Evolutionary conservation across 192 early-diverging fungal genomes (phyloP), one percentile per base, ranked within the genome.

Genomic region (Dimargaris cristalligena): DNA sequence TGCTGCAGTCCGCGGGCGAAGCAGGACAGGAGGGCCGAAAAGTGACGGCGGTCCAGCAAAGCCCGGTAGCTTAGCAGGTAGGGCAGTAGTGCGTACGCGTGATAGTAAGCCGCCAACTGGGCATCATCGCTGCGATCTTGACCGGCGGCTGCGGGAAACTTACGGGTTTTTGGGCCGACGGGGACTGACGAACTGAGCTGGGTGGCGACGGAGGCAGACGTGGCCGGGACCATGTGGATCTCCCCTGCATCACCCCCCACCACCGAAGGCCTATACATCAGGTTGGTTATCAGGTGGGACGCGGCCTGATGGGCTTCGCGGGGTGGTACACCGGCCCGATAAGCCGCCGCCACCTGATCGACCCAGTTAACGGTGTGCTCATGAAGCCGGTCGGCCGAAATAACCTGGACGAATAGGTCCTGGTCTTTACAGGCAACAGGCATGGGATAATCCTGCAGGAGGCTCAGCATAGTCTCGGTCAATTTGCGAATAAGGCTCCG

Each of bases 1-100:
- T 57, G 55, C 20, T 57, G 55, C 55, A 57, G 32, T 1, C 55
- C 55, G 20, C 35, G 33, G 2, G 18, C 35, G 28, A 57, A 57
- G 23, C 55, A 57, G 28, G 33, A 18, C 6, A 38, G 34, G 23
- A 57, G 32, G n/a, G 13, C 13, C 34, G 55, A 23, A 26, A 35
- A 57, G 22, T 57, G 55, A n/a, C 55, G 28, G 9, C 38, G 34
- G 33, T 26, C 28, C 10, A 57, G 34, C 35, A 57, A 25, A 18
- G 20, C n/a, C 22, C 55, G 55, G 55, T 57, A 57, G 33, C n/a
- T 35, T 18, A 57, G 35, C 0, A 57, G 6, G 26, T 57, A 34
- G 10, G 55, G 55, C 14, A 57, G 55, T 2, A 57, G 18, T 18
- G 33, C 13, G 23, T 57, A 57, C 14, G 55, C 33, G 33, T 57